These are phyloP conservation scores for Hysterangium stoloniferum DNA, from an alignment of 768 basidiomycete species.

Conservation along the genomic window DNA sequence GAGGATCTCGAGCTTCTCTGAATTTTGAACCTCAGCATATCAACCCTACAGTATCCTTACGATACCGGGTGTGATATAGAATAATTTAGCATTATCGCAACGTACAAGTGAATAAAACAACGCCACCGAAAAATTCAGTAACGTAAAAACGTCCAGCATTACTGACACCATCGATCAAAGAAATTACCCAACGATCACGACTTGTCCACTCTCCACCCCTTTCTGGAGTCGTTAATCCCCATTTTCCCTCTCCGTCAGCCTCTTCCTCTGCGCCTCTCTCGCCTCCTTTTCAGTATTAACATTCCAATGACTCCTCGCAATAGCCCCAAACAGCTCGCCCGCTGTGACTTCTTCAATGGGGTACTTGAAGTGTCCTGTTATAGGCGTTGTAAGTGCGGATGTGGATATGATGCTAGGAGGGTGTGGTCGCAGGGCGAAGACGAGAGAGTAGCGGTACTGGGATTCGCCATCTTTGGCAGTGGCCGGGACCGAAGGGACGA, in stretches of 20 bases:
- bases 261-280: constrained; percentile 12
- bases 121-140: no score
- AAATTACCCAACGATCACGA: no score
- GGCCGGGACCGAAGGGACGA: constrained; percentile 11
- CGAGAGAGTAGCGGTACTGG: constrained; percentile 15
- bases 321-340: constrained; percentile 13
- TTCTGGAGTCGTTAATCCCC: no score
- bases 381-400: constrained; percentile 9
- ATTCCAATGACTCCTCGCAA: constrained; percentile 16
- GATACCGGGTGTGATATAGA: no score
- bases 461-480: not conserved
- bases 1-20: no score
- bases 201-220: no score
- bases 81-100: no score
- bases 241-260: constrained; percentile 4
- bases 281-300: constrained; percentile 11
- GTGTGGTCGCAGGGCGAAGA: constrained; percentile 15
- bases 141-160: no score
- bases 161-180: no score
- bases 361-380: constrained; percentile 11
- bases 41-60: no score
- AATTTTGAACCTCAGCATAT: no score
- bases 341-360: constrained; percentile 7
- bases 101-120: no score
- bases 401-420: constrained; percentile 12